These are phyloP conservation scores for Microascus cirrosus DNA, from an alignment of 2,329 filamentous ascomycete species.

Conservation along the genomic window DNA sequence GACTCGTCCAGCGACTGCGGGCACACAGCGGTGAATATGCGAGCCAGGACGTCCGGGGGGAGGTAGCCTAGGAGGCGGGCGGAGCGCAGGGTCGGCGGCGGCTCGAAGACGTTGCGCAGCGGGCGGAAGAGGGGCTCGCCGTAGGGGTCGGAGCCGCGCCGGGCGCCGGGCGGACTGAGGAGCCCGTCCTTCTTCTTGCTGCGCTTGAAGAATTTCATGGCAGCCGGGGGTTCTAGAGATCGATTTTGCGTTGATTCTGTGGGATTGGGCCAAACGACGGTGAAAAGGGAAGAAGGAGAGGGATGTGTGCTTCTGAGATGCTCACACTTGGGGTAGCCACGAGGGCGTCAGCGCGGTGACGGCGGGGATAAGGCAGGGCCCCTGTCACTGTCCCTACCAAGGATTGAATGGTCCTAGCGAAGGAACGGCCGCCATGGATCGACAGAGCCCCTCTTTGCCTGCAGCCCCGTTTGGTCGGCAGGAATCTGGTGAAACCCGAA, in stretches of 20 bases:
- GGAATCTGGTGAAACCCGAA: background rate
- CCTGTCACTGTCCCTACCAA: background rate
- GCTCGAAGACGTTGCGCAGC: background rate
- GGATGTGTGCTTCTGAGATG: background rate
- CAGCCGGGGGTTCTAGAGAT: background rate
- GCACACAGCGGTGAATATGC: slow-evolving; percentile 74
- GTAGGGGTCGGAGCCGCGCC: slow-evolving; percentile 8
- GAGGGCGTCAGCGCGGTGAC: background rate
- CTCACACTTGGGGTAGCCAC: too few species aligned
- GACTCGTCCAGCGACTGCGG: slow-evolving; percentile 68
- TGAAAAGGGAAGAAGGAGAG: background rate
- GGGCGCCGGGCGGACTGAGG: slow-evolving; percentile 15
- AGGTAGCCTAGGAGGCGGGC: slow-evolving; percentile 39
- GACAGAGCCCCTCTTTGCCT: background rate
- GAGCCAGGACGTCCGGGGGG: slow-evolving; percentile 57
- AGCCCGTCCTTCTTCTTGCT: slow-evolving; percentile 21
- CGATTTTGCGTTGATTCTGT: background rate
- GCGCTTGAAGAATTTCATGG: slow-evolving; percentile 18
- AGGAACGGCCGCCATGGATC: background rate
- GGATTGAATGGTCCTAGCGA: background rate
- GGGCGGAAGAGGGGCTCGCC: slow-evolving; percentile 14
- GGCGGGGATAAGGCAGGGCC: background rate
- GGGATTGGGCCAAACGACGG: background rate
- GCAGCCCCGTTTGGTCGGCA: background rate
- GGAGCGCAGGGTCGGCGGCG: slow-evolving; percentile 26